phyloP scores from a whole-genome alignment of 768 basidiomycete species.

The Gyrodon lividus region DNA sequence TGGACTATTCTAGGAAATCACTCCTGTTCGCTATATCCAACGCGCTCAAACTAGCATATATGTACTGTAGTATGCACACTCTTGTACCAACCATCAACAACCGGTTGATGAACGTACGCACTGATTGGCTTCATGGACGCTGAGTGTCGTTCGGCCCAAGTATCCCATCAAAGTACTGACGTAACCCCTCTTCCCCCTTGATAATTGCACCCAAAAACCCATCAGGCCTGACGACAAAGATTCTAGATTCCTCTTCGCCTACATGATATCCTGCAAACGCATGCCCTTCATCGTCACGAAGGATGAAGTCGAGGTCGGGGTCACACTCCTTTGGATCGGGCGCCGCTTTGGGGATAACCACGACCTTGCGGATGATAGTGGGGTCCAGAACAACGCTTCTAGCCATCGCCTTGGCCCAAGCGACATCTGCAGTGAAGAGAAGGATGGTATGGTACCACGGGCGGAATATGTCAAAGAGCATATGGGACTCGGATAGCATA shows the following conservation, averaged over 20 bases:
- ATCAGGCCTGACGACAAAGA: conserved; percentile 17
- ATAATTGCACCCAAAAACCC: conserved; percentile 15
- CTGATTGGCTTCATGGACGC: no score
- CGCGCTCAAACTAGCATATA: not conserved
- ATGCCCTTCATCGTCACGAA: conserved; percentile 7
- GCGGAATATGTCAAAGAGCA: conserved; percentile 31
- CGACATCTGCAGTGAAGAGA: conserved; percentile 22
- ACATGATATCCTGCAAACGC: conserved; percentile 5
- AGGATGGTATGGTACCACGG: conserved; percentile 30
- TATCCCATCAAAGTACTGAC: conserved; percentile 8
- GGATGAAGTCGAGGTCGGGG: conserved; percentile 1
- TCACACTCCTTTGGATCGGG: not conserved
- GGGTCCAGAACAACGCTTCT: not conserved
- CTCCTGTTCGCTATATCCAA: not conserved
- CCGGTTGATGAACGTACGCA: not conserved
- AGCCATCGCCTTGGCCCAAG: conserved; percentile 6
- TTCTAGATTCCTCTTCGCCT: not conserved
- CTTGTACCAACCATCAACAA: not conserved
- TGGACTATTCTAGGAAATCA: not conserved
- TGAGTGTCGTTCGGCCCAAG: not conserved
- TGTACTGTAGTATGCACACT: not conserved
- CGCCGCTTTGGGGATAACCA: not conserved
- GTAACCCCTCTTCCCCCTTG: not conserved
- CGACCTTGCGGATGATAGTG: not conserved
- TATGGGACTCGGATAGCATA: not conserved